Conservation (phyloP, 1,284 basidiomycete genomes). For the Fomes fomentarius region DNA sequence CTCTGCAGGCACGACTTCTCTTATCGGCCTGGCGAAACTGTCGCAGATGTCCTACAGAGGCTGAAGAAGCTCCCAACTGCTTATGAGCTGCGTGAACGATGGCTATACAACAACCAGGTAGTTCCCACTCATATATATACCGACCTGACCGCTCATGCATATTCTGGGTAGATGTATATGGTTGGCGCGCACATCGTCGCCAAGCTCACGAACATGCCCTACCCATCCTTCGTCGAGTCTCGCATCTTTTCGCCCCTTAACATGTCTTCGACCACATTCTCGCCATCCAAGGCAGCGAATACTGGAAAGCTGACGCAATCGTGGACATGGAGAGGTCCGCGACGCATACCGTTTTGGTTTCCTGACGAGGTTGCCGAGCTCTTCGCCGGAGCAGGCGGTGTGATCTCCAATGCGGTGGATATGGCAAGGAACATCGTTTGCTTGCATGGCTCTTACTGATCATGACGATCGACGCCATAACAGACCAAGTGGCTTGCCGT, state of each 20-base stretch:
- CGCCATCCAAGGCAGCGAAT: conserved; percentile 34
- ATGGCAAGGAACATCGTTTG: conserved; percentile 25
- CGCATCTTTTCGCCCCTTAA: conserved; percentile 37
- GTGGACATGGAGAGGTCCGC: conserved; percentile 24
- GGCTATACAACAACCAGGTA: conserved; percentile 47
- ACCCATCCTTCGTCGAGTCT: conserved; percentile 30
- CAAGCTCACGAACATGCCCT: conserved; percentile 37
- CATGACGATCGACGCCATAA: background rate
- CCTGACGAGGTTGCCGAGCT: conserved; percentile 28
- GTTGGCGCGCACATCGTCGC: conserved; percentile 35
- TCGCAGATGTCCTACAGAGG: conserved; percentile 28
- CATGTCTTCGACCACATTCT: conserved; percentile 40
- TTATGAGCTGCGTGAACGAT: conserved; percentile 44
- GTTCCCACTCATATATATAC: conserved; percentile 4
- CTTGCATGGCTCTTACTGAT: background rate
- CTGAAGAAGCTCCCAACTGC: conserved; percentile 18
- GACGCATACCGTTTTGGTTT: conserved; percentile 35
- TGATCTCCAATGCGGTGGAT: conserved; percentile 37
- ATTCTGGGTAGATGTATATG: conserved; percentile 16
- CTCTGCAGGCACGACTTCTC: conserved; percentile 36
- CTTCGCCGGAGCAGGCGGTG: conserved; percentile 37
- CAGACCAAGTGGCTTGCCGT: conserved; percentile 37
- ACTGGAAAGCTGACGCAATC: conserved; percentile 39
- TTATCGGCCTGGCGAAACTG: conserved; percentile 33
- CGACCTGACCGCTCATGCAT: too few species aligned